These are phyloP conservation scores for Evernia prunastri DNA, from an alignment of 495 filamentous ascomycete species.

Conservation along the genomic window DNA sequence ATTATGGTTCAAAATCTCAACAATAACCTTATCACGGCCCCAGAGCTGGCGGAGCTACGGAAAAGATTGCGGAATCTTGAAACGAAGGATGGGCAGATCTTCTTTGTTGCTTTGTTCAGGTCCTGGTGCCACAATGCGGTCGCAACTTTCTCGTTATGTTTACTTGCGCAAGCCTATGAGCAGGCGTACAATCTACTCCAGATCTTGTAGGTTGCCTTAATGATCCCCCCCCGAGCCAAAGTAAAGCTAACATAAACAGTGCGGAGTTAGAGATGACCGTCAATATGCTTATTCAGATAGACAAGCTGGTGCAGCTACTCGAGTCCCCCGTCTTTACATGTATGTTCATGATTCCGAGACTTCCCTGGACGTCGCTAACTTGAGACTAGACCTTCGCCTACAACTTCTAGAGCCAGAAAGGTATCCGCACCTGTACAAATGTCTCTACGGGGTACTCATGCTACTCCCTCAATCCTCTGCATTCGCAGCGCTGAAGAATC, in stretches of 20 bases:
- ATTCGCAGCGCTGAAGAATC: constrained; percentile 94
- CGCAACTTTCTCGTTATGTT: constrained; percentile 90
- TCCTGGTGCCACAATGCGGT: constrained; percentile 99
- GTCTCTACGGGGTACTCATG: constrained; percentile 95
- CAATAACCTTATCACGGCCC: constrained; percentile 97
- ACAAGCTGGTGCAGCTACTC: constrained; percentile 95
- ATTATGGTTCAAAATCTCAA: constrained; percentile 99
- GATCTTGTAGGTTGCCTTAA: constrained; percentile 64
- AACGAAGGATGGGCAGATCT: constrained; percentile 85
- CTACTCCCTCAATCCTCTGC: constrained; percentile 94
- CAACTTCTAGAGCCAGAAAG: constrained; percentile 97
- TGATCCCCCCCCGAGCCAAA: constrained; percentile 1
- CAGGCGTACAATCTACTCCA: constrained; percentile 95
- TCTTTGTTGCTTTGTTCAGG: constrained; percentile 89
- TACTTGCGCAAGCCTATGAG: constrained; percentile 96
- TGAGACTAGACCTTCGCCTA: constrained; percentile 69
- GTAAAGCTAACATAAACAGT: constrained; percentile 48
- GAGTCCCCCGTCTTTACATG: constrained; percentile 98
- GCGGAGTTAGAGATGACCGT: constrained; percentile 99
- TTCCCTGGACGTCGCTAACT: constrained; percentile 12
- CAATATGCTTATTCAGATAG: constrained; percentile 97
- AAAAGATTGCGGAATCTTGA: constrained; percentile 88
- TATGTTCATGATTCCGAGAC: constrained; percentile 33
- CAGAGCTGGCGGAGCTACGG: constrained; percentile 82
- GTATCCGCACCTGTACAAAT: constrained; percentile 96